phyloP scores from a whole-genome alignment of 139 green algal species.

The Yamagishiella unicocca region DNA sequence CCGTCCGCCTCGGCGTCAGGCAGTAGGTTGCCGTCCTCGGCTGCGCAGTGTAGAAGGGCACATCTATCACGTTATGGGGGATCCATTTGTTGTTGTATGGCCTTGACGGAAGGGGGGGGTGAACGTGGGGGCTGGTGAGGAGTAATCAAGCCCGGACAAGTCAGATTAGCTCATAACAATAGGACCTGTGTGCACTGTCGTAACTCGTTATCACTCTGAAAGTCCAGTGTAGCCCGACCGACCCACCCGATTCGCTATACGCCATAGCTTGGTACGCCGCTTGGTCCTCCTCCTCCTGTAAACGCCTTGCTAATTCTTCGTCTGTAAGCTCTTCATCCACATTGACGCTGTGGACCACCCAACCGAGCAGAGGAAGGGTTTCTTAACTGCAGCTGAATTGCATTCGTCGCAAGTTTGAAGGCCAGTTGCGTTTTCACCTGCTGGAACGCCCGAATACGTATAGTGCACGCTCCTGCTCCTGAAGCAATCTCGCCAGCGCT shows the following conservation, averaged over 20 bases:
- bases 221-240: too few relatives aligned
- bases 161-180: too few relatives aligned
- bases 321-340: not conserved
- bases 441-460: not conserved
- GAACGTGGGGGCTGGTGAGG: too few relatives aligned
- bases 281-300: conserved; percentile 23
- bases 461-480: conserved; percentile 47
- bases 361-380: too few relatives aligned
- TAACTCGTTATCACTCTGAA: too few relatives aligned
- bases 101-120: too few relatives aligned
- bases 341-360: not conserved
- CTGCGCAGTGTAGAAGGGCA: too few relatives aligned
- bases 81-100: too few relatives aligned
- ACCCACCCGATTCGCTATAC: not conserved
- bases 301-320: conserved; percentile 15
- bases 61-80: too few relatives aligned
- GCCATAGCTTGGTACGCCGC: conserved; percentile 12
- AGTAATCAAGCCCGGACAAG: too few relatives aligned
- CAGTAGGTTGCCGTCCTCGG: not conserved
- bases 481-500: conserved; percentile 26
- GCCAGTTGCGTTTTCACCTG: not conserved
- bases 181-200: too few relatives aligned
- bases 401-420: not conserved
- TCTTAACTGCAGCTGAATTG: not conserved
- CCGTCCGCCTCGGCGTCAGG: not conserved